Percentiles rank a stretch among this genome's conserved stretches.
Evolutionary conservation across 2,329 filamentous ascomycete species (phyloP).

Genomic region (Penicillium sp.): DNA sequence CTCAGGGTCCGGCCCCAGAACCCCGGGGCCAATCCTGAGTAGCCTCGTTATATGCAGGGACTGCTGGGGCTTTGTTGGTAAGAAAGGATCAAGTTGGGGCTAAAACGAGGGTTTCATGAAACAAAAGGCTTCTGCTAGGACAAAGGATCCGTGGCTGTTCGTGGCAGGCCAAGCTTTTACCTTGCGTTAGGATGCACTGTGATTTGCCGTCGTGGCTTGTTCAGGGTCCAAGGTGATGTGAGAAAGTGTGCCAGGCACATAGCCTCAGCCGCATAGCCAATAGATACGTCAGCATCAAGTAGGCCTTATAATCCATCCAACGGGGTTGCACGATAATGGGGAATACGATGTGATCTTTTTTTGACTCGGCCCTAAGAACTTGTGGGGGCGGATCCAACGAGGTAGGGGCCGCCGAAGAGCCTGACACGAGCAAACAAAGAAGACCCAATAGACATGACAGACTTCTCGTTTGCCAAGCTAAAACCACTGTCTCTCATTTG

Average conservation of each 20-base stretch:
- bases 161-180: background rate
- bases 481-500: background rate
- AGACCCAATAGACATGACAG: background rate
- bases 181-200: background rate
- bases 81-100: background rate
- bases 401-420: background rate
- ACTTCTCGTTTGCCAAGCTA: background rate
- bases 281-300: too few species aligned
- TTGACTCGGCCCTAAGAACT: constrained; percentile 4
- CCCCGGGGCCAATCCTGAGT: background rate
- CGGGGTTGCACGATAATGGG: background rate
- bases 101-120: background rate
- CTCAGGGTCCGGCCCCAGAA: background rate
- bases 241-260: background rate
- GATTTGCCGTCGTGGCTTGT: background rate
- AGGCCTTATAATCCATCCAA: background rate
- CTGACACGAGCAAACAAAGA: background rate
- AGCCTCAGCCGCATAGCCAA: background rate
- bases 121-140: background rate
- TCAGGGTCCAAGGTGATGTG: background rate
- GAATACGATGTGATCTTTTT: background rate
- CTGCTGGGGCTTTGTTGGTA: constrained; percentile 1
- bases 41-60: background rate
- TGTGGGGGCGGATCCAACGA: background rate
- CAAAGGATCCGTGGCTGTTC: background rate